phyloP scores from a whole-genome alignment of 257 asterid genomes.

The Fraxinus pennsylvanica region DNA sequence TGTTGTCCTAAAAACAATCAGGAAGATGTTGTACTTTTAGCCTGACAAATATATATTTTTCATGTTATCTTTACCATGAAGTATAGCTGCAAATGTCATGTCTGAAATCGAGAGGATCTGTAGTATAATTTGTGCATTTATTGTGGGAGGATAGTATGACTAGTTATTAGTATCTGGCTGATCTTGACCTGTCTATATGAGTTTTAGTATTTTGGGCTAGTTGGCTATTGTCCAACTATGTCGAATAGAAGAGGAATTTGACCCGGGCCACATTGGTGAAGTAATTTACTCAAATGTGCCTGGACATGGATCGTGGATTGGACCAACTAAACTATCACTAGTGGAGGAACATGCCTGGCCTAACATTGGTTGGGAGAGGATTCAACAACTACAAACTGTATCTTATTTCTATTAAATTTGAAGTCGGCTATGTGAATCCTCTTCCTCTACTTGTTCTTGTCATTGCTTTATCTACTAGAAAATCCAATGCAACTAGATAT shows the following conservation, averaged over 20 bases:
- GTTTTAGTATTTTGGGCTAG: not conserved
- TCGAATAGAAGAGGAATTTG: not conserved
- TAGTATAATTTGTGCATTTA: not conserved
- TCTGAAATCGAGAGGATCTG: not conserved
- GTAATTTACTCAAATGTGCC: no score
- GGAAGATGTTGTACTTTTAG: constrained; percentile 9
- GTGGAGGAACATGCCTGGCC: no score
- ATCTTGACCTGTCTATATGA: not conserved
- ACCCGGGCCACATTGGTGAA: not conserved
- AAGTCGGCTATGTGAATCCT: not conserved
- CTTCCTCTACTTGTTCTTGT: not conserved
- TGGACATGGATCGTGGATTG: no score
- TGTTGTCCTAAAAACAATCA: not conserved
- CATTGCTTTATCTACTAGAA: not conserved
- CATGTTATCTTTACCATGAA: not conserved
- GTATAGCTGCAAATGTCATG: constrained; percentile 4
- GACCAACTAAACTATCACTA: no score
- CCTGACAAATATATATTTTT: not conserved
- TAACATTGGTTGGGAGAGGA: no score
- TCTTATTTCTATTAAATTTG: not conserved
- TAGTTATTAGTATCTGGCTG: not conserved
- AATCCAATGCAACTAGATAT: not conserved
- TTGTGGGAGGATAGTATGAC: not conserved
- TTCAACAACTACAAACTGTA: not conserved
- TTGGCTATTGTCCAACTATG: not conserved